Conservation (phyloP, 805 yeast genomes). For the Barnettozyma vustinii region DNA sequence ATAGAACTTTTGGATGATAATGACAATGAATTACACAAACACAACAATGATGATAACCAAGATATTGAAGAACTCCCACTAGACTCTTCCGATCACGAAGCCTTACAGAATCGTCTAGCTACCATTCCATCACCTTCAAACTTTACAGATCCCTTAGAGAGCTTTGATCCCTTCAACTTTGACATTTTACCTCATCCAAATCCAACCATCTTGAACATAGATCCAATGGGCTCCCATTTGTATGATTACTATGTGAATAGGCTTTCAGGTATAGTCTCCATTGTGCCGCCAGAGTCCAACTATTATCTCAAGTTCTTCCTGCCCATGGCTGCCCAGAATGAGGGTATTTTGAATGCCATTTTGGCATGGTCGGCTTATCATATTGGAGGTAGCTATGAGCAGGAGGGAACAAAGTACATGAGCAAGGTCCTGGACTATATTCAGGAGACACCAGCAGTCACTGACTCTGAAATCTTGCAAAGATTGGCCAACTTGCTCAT, state of each 20-base stretch:
- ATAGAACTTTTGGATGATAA: slow-evolving; percentile 11
- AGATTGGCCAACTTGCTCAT: slow-evolving; percentile 63
- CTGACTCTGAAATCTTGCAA: slow-evolving; percentile 24
- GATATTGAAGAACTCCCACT: slow-evolving; percentile 4
- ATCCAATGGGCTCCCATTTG: slow-evolving; percentile 37
- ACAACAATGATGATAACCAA: neutral
- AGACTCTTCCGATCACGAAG: neutral
- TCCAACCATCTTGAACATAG: slow-evolving; percentile 28
- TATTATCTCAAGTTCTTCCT: slow-evolving; percentile 47
- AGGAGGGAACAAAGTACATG: slow-evolving; percentile 45
- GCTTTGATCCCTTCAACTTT: slow-evolving; percentile 13
- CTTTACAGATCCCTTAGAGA: slow-evolving; percentile 8
- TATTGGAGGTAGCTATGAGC: slow-evolving; percentile 31
- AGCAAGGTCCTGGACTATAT: slow-evolving; percentile 42
- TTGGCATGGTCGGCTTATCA: slow-evolving; percentile 52
- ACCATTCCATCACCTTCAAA: neutral
- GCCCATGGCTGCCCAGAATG: slow-evolving; percentile 45
- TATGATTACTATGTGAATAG: slow-evolving; percentile 46
- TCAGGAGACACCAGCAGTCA: slow-evolving; percentile 26
- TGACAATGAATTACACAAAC: neutral
- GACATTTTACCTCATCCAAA: slow-evolving; percentile 17
- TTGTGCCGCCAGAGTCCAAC: slow-evolving; percentile 44
- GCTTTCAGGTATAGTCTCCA: slow-evolving; percentile 42
- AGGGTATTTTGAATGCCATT: slow-evolving; percentile 44
- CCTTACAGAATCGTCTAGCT: slow-evolving; percentile 5